These are phyloP conservation scores for Leishmania braziliensis DNA, from an alignment of 208 protist species.

Conservation along the genomic window DNA sequence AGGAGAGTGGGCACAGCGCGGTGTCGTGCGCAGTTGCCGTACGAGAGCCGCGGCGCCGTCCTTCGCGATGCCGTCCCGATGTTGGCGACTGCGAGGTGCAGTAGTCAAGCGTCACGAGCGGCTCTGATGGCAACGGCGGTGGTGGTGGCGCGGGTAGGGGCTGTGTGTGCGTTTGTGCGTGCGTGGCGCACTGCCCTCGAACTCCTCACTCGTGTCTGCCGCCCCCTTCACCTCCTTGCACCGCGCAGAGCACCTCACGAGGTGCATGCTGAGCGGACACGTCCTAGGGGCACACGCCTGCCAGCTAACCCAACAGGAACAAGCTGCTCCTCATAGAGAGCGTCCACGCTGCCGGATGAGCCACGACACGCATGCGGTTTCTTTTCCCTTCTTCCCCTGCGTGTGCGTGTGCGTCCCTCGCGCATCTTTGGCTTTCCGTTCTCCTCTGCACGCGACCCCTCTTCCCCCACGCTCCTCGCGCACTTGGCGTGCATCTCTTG, in stretches of 20 bases:
- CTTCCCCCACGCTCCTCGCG: neutral
- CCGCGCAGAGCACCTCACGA: neutral
- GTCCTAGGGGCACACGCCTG: neutral
- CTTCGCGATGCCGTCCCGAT: conserved; percentile 28
- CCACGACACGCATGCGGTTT: neutral
- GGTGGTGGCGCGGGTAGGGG: neutral
- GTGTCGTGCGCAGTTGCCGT: neutral
- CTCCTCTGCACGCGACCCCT: neutral
- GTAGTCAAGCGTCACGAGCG: conserved; percentile 1
- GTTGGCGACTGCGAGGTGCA: conserved; percentile 58
- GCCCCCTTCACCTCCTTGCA: neutral
- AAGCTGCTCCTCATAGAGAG: neutral
- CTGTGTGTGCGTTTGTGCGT: neutral
- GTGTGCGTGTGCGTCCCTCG: neutral
- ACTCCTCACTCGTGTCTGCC: neutral
- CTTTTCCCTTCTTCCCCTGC: neutral
- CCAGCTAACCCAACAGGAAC: neutral
- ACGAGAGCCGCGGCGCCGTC: conserved; percentile 1
- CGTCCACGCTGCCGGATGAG: neutral
- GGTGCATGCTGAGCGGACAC: neutral
- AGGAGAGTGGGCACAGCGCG: neutral
- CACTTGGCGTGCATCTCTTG: neutral
- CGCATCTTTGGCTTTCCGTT: neutral
- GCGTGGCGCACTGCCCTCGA: neutral
- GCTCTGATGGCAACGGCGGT: neutral